Conservation (phyloP, 139 green algal species). For the Coelastrella sp. region DNA sequence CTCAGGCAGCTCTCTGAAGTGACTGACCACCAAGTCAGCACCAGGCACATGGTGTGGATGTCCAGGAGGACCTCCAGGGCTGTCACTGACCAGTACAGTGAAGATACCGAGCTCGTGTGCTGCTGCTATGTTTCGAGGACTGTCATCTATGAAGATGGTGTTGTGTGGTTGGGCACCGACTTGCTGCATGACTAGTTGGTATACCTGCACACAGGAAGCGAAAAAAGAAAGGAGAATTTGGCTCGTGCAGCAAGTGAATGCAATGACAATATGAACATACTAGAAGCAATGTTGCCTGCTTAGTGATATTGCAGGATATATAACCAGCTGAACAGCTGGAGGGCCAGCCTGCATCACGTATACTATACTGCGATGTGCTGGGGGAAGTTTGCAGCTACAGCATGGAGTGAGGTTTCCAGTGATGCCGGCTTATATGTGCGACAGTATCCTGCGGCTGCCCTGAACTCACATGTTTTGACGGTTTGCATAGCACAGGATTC, state of each 20-base stretch:
- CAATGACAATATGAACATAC: no score
- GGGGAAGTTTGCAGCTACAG: no score
- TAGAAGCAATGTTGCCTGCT: no score
- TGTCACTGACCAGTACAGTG: constrained; percentile 58
- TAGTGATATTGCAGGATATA: no score
- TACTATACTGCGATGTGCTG: no score
- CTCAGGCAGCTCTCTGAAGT: constrained; percentile 47
- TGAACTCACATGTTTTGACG: constrained; percentile 44
- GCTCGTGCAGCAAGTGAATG: no score
- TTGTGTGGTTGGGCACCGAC: constrained; percentile 53
- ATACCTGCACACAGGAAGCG: constrained; percentile 58
- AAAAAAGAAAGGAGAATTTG: no score
- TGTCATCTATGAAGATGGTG: constrained; percentile 86
- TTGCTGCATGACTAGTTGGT: constrained; percentile 68
- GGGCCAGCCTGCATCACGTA: no score
- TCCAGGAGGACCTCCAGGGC: not conserved
- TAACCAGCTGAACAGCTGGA: no score
- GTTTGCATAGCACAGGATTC: constrained; percentile 82
- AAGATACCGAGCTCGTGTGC: constrained; percentile 73
- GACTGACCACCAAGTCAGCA: constrained; percentile 49
- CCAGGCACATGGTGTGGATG: constrained; percentile 32
- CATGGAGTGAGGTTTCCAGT: no score
- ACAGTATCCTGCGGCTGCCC: no score
- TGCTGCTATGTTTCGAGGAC: constrained; percentile 75
- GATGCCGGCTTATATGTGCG: no score